phyloP scores from a whole-genome alignment of 805 yeast genomes.

The Suhomyces kilbournensis region DNA sequence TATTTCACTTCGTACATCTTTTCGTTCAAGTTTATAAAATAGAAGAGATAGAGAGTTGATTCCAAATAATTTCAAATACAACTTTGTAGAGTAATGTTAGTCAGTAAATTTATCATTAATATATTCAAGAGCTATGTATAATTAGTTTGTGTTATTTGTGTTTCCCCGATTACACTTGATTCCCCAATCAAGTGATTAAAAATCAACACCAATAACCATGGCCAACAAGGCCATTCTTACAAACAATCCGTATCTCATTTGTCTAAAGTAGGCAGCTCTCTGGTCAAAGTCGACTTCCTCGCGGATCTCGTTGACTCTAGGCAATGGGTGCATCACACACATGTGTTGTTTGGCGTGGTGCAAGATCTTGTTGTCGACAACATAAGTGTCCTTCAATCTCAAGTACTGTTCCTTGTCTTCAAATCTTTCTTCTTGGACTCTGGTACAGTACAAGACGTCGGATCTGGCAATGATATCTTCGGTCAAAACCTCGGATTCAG shows the following conservation, averaged over 20 bases:
- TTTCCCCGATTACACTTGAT: not conserved
- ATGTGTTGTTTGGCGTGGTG: conserved; percentile 94
- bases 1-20: too few relatives aligned
- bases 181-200: conserved; percentile 30
- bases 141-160: not conserved
- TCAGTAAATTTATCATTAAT: too few relatives aligned
- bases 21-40: too few relatives aligned
- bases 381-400: conserved; percentile 84
- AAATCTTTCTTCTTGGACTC: conserved; percentile 97
- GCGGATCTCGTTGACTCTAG: conserved; percentile 92
- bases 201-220: conserved; percentile 95
- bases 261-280: conserved; percentile 99
- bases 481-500: conserved; percentile 74
- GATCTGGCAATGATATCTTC: conserved; percentile 83
- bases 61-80: too few relatives aligned
- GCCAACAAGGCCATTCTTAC: conserved; percentile 99
- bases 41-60: too few relatives aligned
- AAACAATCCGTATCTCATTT: conserved; percentile 96
- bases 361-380: conserved; percentile 88
- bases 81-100: too few relatives aligned
- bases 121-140: too few relatives aligned
- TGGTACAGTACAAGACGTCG: conserved; percentile 95
- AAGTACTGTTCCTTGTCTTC: conserved; percentile 70
- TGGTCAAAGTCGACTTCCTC: conserved; percentile 99
- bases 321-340: conserved; percentile 99